Conservation (phyloP, 306 rosid genomes). For the Gleditsia sinensis region DNA sequence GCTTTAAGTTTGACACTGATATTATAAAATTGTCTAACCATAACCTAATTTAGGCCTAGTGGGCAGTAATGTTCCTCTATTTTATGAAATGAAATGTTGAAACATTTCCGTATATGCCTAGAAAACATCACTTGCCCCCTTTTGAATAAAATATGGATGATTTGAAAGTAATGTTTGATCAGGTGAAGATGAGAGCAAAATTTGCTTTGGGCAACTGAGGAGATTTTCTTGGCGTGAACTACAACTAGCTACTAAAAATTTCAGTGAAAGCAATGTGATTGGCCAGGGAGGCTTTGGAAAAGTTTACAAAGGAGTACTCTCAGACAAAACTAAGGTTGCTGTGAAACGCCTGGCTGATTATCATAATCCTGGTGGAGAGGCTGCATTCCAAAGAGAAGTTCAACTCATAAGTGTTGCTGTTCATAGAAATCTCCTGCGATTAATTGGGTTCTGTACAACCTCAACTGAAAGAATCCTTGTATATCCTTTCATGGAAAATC, state of each 20-base stretch:
- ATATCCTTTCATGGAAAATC: constrained; percentile 94
- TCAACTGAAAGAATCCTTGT: constrained; percentile 86
- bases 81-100: background rate
- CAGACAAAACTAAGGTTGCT: constrained; percentile 70
- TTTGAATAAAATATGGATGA: background rate
- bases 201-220: constrained; percentile 68
- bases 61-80: background rate
- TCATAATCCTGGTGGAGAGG: constrained; percentile 90
- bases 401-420: constrained; percentile 87
- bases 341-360: constrained; percentile 84
- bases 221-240: constrained; percentile 90
- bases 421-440: constrained; percentile 80
- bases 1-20: background rate
- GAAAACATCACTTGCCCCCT: background rate
- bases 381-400: constrained; percentile 93
- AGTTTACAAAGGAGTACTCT: constrained; percentile 86
- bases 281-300: constrained; percentile 99
- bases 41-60: background rate
- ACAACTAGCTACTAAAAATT: constrained; percentile 80
- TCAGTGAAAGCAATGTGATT: constrained; percentile 72
- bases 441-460: constrained; percentile 84
- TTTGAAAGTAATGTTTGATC: constrained; percentile 29
- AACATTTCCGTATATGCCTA: background rate
- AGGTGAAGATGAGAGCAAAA: constrained; percentile 88
- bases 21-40: background rate